Evolutionary conservation across 306 rosid species (phyloP).

Genomic region (Prunus dulcis): DNA sequence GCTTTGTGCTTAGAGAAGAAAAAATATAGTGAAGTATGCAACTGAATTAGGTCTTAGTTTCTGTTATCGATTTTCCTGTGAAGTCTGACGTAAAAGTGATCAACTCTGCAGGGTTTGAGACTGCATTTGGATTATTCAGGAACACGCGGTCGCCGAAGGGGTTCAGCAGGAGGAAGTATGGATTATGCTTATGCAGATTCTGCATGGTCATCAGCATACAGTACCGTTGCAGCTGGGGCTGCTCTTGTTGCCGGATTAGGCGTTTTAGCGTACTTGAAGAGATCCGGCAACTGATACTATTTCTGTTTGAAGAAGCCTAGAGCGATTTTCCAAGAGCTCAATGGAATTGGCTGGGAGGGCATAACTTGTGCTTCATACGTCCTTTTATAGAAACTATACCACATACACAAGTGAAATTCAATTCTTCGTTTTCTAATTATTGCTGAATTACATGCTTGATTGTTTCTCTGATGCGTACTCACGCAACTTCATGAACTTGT

Average conservation of each 20-base stretch:
- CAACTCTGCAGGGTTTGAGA: constrained; percentile 68
- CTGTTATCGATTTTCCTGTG: not conserved
- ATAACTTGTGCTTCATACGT: not conserved
- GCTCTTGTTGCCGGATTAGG: constrained; percentile 65
- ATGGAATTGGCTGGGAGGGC: constrained; percentile 12
- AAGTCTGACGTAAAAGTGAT: constrained; percentile 25
- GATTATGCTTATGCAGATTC: constrained; percentile 48
- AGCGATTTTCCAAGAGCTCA: not conserved
- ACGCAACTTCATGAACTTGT: not conserved
- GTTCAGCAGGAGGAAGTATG: constrained; percentile 26
- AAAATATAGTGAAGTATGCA: not conserved
- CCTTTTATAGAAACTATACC: constrained; percentile 1
- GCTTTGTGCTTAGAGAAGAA: not conserved
- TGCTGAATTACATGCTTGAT: not conserved
- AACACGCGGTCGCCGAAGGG: constrained; percentile 24
- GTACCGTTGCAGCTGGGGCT: constrained; percentile 69
- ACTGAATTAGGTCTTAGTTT: not conserved
- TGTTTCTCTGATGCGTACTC: not conserved
- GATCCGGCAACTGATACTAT: constrained; percentile 28
- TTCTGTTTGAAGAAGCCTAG: not conserved
- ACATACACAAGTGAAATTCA: constrained; percentile 1
- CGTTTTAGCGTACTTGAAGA: constrained; percentile 51
- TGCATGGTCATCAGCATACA: constrained; percentile 60
- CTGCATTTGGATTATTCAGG: constrained; percentile 85
- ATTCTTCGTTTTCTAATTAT: not conserved